Conservation (phyloP, 2,329 filamentous ascomycete genomes). For the Ambrosiella xylebori region DNA sequence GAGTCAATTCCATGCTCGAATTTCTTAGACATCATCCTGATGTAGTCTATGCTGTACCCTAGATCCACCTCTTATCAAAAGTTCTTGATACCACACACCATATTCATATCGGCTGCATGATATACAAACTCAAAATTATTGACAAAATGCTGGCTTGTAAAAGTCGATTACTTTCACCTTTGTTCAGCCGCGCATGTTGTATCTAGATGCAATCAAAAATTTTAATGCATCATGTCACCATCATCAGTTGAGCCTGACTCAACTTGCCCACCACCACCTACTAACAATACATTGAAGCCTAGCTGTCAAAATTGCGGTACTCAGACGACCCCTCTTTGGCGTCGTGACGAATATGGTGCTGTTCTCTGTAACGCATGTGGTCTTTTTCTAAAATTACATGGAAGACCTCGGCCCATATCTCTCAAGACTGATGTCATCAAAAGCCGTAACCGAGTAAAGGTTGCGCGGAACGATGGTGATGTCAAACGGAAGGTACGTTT, state of each 20-base stretch:
- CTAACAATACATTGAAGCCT: constrained; percentile 31
- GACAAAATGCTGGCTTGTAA: too few species aligned
- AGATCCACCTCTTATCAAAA: too few species aligned
- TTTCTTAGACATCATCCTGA: too few species aligned
- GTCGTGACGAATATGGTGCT: constrained; percentile 84
- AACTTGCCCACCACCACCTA: not conserved
- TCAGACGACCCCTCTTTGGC: constrained; percentile 91
- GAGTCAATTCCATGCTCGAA: too few species aligned
- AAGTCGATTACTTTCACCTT: too few species aligned
- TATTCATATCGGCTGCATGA: too few species aligned
- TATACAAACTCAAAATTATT: too few species aligned
- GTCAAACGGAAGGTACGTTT: constrained; percentile 46
- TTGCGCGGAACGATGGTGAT: constrained; percentile 53
- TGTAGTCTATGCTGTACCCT: too few species aligned
- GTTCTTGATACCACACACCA: too few species aligned
- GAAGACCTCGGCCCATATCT: constrained; percentile 79
- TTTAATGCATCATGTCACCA: too few species aligned
- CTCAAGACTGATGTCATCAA: constrained; percentile 99
- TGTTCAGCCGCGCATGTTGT: too few species aligned
- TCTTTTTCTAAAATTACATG: constrained; percentile 91
- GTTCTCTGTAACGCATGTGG: constrained; percentile 98
- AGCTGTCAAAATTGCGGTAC: constrained; percentile 94
- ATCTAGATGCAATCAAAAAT: too few species aligned
- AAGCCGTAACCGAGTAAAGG: constrained; percentile 95
- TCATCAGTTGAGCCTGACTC: not conserved